Evolutionary conservation across 257 asterid genomes (phyloP).

Genomic region (Asclepias syriaca): DNA sequence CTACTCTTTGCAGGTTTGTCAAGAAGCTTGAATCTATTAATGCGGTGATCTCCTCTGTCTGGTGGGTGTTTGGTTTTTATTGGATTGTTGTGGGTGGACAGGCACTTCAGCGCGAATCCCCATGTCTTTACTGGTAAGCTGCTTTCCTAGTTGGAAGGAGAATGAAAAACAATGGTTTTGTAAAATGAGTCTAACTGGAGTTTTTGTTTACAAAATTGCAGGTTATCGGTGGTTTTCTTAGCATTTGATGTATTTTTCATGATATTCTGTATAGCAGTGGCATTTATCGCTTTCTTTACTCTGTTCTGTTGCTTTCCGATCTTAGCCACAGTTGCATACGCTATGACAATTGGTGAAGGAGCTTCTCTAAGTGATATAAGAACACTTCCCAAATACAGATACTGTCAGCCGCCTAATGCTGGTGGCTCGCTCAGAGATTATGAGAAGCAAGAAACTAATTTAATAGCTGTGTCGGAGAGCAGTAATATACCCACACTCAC

Average conservation of each 20-base stretch:
- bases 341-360: constrained; percentile 64
- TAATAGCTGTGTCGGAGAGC: constrained; percentile 24
- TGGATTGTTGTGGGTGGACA: constrained; percentile 83
- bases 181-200: background rate
- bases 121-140: constrained; percentile 81
- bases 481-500: constrained; percentile 37
- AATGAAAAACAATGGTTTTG: background rate
- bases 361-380: constrained; percentile 77
- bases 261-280: constrained; percentile 79
- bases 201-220: constrained; percentile 33
- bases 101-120: constrained; percentile 65
- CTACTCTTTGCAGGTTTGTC: constrained; percentile 44
- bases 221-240: constrained; percentile 72
- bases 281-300: constrained; percentile 48
- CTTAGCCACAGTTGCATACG: constrained; percentile 69
- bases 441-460: constrained; percentile 29
- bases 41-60: constrained; percentile 65
- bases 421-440: constrained; percentile 15
- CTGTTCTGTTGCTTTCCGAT: constrained; percentile 76
- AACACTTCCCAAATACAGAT: constrained; percentile 67
- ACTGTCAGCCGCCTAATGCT: constrained; percentile 28
- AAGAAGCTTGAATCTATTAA: constrained; percentile 66
- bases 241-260: constrained; percentile 84
- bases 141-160: too few species aligned
- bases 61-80: constrained; percentile 95